Percentiles rank a stretch among this genome's conserved stretches.
Evolutionary conservation across 371 early-diverging fungal species (phyloP).

Genomic region (Lichtheimia corymbifera): DNA sequence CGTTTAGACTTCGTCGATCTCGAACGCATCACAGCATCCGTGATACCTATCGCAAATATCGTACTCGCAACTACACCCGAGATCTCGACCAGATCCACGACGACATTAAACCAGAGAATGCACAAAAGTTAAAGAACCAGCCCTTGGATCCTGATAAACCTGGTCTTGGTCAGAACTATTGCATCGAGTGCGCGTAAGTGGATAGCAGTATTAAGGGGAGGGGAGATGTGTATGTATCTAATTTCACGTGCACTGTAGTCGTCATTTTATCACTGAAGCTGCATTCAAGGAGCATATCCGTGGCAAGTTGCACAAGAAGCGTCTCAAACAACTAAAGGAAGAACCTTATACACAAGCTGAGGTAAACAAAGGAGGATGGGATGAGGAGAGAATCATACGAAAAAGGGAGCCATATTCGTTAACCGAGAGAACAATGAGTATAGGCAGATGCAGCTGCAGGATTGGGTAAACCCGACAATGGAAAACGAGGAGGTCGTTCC

Average conservation of each 20-base stretch:
- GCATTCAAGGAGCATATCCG: slow-evolving; percentile 44
- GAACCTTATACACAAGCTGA: slow-evolving; percentile 89
- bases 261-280: slow-evolving; percentile 45
- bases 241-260: slow-evolving; percentile 23
- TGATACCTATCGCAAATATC: slow-evolving; percentile 62
- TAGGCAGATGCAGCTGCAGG: slow-evolving; percentile 56
- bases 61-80: slow-evolving; percentile 69
- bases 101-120: slow-evolving; percentile 77
- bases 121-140: slow-evolving; percentile 58
- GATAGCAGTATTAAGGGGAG: background rate
- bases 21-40: slow-evolving; percentile 72
- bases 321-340: slow-evolving; percentile 78
- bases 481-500: slow-evolving; percentile 42
- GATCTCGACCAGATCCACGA: slow-evolving; percentile 93
- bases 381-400: background rate
- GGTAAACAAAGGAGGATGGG: slow-evolving; percentile 39
- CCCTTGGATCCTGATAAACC: slow-evolving; percentile 86
- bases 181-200: slow-evolving; percentile 80
- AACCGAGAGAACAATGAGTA: background rate
- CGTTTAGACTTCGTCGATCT: slow-evolving; percentile 63
- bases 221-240: slow-evolving; percentile 1
- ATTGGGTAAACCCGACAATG: slow-evolving; percentile 44
- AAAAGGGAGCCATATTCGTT: background rate
- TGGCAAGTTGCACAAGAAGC: slow-evolving; percentile 53
- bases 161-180: slow-evolving; percentile 88